Base-by-base conservation (phyloP, 805 yeast species). In the Wickerhamiella sorbophila region DNA sequence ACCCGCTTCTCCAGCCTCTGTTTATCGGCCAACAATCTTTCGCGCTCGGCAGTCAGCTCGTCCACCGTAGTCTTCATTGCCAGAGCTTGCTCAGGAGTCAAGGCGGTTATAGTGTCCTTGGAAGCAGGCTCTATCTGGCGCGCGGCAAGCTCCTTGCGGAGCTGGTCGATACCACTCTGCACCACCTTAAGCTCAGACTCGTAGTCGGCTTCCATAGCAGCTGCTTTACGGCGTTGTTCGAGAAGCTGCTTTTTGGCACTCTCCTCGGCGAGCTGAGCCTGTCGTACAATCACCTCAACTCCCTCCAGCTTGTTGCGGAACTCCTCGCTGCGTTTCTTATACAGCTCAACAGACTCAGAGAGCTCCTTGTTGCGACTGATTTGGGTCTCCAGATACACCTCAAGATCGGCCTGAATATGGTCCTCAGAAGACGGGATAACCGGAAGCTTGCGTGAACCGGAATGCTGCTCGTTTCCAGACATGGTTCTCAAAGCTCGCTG, bases 321-420 rank as follows among this genome's bases (percentile, higher is more conserved):
- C 46, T 77, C 80, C 29, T 82, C 87, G 27, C 93, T 75, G 46
- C 94, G 71, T 15, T 66, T 60, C 53, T 76, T 79, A 59, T 81
- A 85, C 26, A 79, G 63, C 31, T 72, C 73, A 17, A 79, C 62
- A 24, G 72, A 69, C 31, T 70, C 67, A 1, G 65, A 56, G 24
- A 84, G 61, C 24, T 83, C 78, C 1, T 56, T 52, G 49, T 74
- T 77, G 51, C 74, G 77, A n/a, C 66, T 55, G 32, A 65, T 66
- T 14, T 79, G 59, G 2, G 77, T 69, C 36, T 77, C 76, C 19
- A 80, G 58, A 43, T 72, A 75, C 16, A 77, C 66, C 47, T 71
- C 73, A 36, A 78, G 54, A 45, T 73, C 72, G 2, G 52, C 38
- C 4, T 22, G 14, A 21, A 36, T 39, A n/a, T 9, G 16, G 3